Evolutionary conservation across 306 rosid species (phyloP), one percentile per base, ranked within the genome.

Genomic region (Inga laurina): DNA sequence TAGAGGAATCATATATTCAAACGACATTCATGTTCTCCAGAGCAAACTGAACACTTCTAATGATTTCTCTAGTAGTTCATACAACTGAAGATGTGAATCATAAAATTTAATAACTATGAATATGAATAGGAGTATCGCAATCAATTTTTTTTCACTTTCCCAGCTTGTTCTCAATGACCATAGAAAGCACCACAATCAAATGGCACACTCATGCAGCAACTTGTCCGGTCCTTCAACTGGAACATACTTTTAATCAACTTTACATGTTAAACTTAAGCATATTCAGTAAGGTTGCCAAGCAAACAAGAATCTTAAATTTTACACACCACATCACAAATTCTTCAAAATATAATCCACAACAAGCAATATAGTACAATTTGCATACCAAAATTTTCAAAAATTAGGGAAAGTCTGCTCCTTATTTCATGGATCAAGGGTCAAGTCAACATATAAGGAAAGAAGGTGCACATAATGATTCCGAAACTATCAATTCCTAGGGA

Each of bases 161-260:
- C 7, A 30, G 46, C 14, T 43, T 21, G 27, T 24, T 69, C 75
- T 71, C 16, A 0, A 22, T 21, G 51, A 48, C 52, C 19, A 72
- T 45, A 72, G 39, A 72, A 71, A 71, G 75, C 18, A 43, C 35
- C 56, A 71, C 56, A 43, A 71, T n/a, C 37, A n/a, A 71, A 44
- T 24, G 9, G 5, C 12, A 24, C 12, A n/a, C 37, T 12, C 76
- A n/a, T 14, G 7, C 24, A n/a, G 75, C 43, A 71, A 4, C 22
- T 35, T 43, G 75, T 71, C 34, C 8, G 7, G 34, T 43, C 54
- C 39, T 5, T 43, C 10, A 0, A 43, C 54, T 71, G 43, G 34
- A 71, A 71, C 18, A 43, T 19, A 71, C 69, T 57, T 15, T 8
- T 4, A 4, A 57, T 21, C 64, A 57, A 57, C 64, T n/a, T 57